Evolutionary conservation across 805 yeast species (phyloP).

Genomic region (Yarrowia divulgata): DNA sequence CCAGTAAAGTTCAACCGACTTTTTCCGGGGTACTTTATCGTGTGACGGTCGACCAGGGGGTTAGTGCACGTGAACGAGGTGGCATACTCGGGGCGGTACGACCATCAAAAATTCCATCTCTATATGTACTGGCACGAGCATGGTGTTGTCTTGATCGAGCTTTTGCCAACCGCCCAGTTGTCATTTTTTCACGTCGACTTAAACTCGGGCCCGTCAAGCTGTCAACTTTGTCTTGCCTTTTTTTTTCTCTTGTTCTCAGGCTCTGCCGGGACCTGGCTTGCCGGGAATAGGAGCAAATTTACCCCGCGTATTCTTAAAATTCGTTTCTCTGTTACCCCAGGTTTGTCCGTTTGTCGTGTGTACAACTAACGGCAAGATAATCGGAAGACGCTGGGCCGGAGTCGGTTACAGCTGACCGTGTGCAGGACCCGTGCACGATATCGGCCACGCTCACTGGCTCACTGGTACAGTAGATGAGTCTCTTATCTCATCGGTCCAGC

Average conservation of each 20-base stretch:
- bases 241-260: too few species aligned
- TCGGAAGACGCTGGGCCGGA: neutral
- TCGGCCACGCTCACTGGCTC: too few species aligned
- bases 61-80: too few species aligned
- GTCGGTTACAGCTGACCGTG: too few species aligned
- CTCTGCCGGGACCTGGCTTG: conserved; percentile 1
- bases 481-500: neutral
- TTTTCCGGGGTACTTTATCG: conserved; percentile 38
- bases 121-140: too few species aligned
- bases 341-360: conserved; percentile 15
- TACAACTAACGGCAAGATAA: conserved; percentile 20
- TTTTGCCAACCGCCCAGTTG: too few species aligned
- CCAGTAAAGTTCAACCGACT: conserved; percentile 35
- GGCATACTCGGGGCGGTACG: too few species aligned
- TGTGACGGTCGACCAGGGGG: neutral
- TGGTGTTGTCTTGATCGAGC: too few species aligned
- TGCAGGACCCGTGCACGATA: too few species aligned
- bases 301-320: conserved; percentile 10
- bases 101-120: too few species aligned
- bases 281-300: neutral
- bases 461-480: too few species aligned
- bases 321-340: conserved; percentile 3
- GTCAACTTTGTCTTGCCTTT: neutral
- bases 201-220: neutral
- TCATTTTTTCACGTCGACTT: conserved; percentile 10